Base-by-base conservation (phyloP, 2,329 filamentous ascomycete genomes). In the Alternaria dauci region DNA sequence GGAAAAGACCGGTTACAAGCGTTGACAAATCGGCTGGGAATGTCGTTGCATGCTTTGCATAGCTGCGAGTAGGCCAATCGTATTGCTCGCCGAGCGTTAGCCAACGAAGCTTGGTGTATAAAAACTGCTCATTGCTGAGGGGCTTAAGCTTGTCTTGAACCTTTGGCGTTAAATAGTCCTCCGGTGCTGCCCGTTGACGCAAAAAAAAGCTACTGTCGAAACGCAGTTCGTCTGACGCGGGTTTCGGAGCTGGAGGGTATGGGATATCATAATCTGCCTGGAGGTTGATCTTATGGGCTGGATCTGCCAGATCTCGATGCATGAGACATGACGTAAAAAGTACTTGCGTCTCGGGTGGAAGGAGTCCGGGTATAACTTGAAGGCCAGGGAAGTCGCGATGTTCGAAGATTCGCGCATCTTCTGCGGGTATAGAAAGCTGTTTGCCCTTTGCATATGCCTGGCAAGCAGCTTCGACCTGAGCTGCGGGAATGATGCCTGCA, bases 1-100 rank as follows among this genome's bases (percentile, higher is more conserved):
- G 93, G 68, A 97, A 98, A 0, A 96, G 80, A 0, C 82, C 81
- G 41, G 87, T 84, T 1, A 97, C 82, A 11, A 97, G 86, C 3
- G 75, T 79, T 3, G 88, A 87, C 36, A 96, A 84, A 72, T 97
- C 93, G 9, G 77, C 58, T 0, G 94, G 94, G 69, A 97, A 97
- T 0, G 81, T 76, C 0, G 92, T 93, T 1, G 91, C 89, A 20
- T 79, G 71, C 26, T 84, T 81, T 0, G 94, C 93, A 73, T 98
- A 98, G 25, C 88, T 84, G 64, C 96, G 93, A 62, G 89, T 89
- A 0, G 93, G 95, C 95, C 94, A 98, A 81, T 98, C 92, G 78
- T 98, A 98, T 78, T 98, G 94, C 0, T 93, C 94, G 48, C 94
- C 95, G 5, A 99, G 86, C 0, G 94, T 98, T 53, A 97, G 87